Evolutionary conservation across 768 basidiomycete species (phyloP).

Genomic region (Pseudohyphozyma bogoriensis): DNA sequence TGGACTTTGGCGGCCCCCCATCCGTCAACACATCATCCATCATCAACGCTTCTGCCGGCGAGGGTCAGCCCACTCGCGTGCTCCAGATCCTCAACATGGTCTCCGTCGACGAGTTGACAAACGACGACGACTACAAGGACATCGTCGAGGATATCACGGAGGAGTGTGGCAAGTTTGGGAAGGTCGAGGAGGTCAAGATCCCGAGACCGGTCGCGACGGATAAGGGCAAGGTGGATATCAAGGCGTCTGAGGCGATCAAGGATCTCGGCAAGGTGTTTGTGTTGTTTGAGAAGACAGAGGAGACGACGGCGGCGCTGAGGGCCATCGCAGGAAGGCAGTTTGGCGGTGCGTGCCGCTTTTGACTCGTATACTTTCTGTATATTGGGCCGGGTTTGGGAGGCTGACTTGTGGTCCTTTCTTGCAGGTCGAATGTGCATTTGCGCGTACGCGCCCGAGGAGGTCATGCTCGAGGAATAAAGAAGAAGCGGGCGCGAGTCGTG

Average conservation of each 20-base stretch:
- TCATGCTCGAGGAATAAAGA: constrained; percentile 23
- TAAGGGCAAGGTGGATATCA: constrained; percentile 57
- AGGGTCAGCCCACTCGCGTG: constrained; percentile 50
- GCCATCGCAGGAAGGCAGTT: constrained; percentile 59
- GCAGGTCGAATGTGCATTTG: constrained; percentile 29
- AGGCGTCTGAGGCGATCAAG: constrained; percentile 52
- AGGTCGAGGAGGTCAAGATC: constrained; percentile 67
- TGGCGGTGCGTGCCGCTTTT: constrained; percentile 15
- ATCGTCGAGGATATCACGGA: constrained; percentile 89
- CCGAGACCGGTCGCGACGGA: constrained; percentile 81
- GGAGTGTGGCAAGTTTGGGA: constrained; percentile 67
- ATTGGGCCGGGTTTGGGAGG: not conserved
- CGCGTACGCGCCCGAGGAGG: constrained; percentile 22
- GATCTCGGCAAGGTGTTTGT: constrained; percentile 96
- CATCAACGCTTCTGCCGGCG: constrained; percentile 30
- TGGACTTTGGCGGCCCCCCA: constrained; percentile 24
- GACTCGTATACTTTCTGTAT: no score
- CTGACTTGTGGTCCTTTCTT: not conserved
- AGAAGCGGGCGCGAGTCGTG: no score
- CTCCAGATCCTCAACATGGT: constrained; percentile 99
- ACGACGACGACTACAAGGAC: constrained; percentile 88
- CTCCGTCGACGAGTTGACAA: constrained; percentile 74
- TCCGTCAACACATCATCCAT: constrained; percentile 24
- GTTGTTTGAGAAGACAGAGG: constrained; percentile 56
- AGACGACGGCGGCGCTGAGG: constrained; percentile 64